These are phyloP conservation scores for Alternaria rosae DNA, from an alignment of 2,329 filamentous ascomycete genomes.

Conservation along the genomic window DNA sequence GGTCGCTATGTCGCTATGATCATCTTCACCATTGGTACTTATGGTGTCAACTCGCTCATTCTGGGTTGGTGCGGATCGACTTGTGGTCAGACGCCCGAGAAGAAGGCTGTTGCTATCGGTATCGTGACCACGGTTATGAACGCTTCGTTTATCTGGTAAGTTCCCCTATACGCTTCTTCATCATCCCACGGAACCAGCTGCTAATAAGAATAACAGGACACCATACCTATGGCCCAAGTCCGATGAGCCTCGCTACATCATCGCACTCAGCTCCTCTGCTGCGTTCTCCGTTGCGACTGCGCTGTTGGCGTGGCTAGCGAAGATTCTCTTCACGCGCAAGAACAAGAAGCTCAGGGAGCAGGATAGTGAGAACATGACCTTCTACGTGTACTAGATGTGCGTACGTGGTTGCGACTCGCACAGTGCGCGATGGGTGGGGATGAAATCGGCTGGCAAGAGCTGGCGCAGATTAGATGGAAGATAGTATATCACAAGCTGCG, in stretches of 20 bases:
- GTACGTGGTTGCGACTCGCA: background rate
- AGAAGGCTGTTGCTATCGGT: conserved; percentile 55
- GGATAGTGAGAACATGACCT: conserved; percentile 33
- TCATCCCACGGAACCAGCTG: background rate
- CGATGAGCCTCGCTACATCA: conserved; percentile 40
- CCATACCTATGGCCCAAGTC: conserved; percentile 46
- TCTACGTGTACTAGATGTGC: conserved; percentile 40
- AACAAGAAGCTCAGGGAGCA: conserved; percentile 43
- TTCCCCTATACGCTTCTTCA: background rate
- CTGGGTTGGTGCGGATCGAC: conserved; percentile 56
- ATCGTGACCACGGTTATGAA: conserved; percentile 57
- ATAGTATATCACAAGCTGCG: background rate
- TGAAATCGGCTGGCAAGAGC: background rate
- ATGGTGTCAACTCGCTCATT: conserved; percentile 52
- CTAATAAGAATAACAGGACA: conserved; percentile 30
- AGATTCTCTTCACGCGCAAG: conserved; percentile 39
- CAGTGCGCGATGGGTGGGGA: background rate
- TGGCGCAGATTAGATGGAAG: background rate
- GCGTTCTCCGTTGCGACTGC: conserved; percentile 43
- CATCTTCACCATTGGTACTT: conserved; percentile 47
- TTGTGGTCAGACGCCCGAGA: conserved; percentile 56
- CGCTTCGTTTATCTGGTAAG: conserved; percentile 51
- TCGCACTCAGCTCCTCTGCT: conserved; percentile 42
- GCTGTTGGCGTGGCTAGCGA: conserved; percentile 41
- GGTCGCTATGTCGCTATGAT: conserved; percentile 43